Conservation (phyloP, 2,329 filamentous ascomycete genomes). For the Pseudopithomyces maydicus region DNA sequence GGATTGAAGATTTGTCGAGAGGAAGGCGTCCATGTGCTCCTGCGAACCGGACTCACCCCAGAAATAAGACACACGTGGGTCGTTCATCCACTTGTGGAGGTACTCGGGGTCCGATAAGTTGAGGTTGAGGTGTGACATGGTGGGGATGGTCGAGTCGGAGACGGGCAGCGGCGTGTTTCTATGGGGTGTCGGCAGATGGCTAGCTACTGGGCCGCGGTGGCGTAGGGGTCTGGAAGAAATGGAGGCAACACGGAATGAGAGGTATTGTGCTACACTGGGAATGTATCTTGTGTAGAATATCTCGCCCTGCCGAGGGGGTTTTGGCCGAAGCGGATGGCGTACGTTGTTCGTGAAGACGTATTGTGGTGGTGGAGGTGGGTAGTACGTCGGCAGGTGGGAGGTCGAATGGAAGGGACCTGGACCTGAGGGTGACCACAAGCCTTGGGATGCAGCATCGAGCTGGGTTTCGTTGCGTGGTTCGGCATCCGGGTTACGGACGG, state of each 20-base stretch:
- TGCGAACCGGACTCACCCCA: conserved; percentile 73
- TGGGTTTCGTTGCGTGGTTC: conserved; percentile 34
- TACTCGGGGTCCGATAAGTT: conserved; percentile 66
- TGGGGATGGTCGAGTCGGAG: conserved; percentile 55
- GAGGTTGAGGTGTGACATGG: conserved; percentile 29
- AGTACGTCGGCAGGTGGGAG: conserved; percentile 89
- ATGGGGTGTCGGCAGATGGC: conserved; percentile 22
- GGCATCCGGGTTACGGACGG: conserved; percentile 35
- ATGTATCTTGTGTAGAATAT: conserved; percentile 89
- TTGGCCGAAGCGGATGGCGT: conserved; percentile 84
- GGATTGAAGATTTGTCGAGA: conserved; percentile 67
- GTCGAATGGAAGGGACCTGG: conserved; percentile 77
- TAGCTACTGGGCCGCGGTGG: conserved; percentile 63
- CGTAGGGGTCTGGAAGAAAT: conserved; percentile 67
- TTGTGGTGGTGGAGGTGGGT: conserved; percentile 80
- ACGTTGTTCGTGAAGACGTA: conserved; percentile 79
- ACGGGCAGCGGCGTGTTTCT: conserved; percentile 47
- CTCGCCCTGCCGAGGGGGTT: conserved; percentile 87
- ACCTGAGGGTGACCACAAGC: conserved; percentile 48
- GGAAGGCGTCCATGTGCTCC: conserved; percentile 67
- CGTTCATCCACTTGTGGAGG: conserved; percentile 86
- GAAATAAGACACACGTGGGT: conserved; percentile 79
- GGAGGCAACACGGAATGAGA: conserved; percentile 86
- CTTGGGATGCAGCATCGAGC: conserved; percentile 36
- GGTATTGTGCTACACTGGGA: conserved; percentile 78